Percentiles rank a stretch among this genome's conserved stretches.
These are phyloP conservation scores for Rhytidhysteron rufulum DNA, from an alignment of 2,329 filamentous ascomycete species.

Conservation along the genomic window DNA sequence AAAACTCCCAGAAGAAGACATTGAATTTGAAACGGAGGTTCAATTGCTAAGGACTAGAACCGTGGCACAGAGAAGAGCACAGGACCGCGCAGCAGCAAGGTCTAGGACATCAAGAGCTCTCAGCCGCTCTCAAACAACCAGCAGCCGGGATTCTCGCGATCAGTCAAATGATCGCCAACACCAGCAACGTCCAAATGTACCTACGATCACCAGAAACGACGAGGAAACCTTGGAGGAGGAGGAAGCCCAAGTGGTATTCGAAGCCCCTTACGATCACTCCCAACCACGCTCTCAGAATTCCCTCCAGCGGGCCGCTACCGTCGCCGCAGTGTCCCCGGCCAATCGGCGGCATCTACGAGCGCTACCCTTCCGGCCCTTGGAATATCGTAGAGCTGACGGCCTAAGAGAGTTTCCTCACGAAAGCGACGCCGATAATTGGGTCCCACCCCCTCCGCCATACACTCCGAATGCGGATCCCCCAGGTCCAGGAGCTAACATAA, in stretches of 20 bases:
- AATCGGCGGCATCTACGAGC: constrained; percentile 64
- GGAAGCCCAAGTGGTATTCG: constrained; percentile 35
- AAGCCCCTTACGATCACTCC: constrained; percentile 38
- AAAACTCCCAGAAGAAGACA: constrained; percentile 33
- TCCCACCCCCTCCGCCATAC: constrained; percentile 79
- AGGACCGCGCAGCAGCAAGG: constrained; percentile 18
- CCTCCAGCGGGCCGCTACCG: constrained; percentile 41
- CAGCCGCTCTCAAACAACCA: constrained; percentile 27
- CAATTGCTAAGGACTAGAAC: constrained; percentile 37
- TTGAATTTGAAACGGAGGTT: constrained; percentile 40
- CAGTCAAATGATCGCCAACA: constrained; percentile 12
- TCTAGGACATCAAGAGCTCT: constrained; percentile 26
- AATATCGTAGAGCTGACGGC: constrained; percentile 67
- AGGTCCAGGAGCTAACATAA: constrained; percentile 26
- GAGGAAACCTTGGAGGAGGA: constrained; percentile 29
- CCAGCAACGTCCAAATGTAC: constrained; percentile 10
- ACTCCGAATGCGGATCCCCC: constrained; percentile 52
- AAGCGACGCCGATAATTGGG: constrained; percentile 85
- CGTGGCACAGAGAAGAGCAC: constrained; percentile 32
- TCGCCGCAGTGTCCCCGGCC: constrained; percentile 63
- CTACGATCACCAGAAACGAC: constrained; percentile 20
- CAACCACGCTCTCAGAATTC: constrained; percentile 38
- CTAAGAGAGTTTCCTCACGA: constrained; percentile 74
- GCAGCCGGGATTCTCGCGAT: constrained; percentile 16
- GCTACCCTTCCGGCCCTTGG: constrained; percentile 52